A percentile compares a stretch with the other conserved stretches of the same genome.
These are phyloP conservation scores for Arthrobotrys pseudoclavata DNA, from an alignment of 2,329 filamentous ascomycete species.

Conservation along the genomic window DNA sequence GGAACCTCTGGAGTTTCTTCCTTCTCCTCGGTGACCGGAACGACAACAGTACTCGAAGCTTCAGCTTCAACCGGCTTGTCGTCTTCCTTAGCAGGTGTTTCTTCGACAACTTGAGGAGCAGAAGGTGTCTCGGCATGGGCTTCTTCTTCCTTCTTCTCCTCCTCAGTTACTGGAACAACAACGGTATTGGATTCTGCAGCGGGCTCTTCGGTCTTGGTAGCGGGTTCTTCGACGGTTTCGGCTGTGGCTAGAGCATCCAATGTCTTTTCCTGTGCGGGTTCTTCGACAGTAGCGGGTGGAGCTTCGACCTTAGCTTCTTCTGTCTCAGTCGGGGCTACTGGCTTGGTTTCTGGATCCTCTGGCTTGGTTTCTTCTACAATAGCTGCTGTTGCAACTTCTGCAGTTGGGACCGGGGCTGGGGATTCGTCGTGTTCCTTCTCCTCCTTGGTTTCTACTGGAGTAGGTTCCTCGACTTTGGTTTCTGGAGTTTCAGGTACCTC, in stretches of 20 bases:
- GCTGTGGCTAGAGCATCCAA: slow-evolving; percentile 3
- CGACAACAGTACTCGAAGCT: not conserved
- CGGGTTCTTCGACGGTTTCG: slow-evolving; percentile 17
- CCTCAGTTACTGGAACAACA: slow-evolving; percentile 2
- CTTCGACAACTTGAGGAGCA: slow-evolving; percentile 3
- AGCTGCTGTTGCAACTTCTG: not conserved
- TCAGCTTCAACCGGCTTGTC: slow-evolving; percentile 4
- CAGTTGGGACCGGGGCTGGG: not conserved
- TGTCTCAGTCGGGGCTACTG: not conserved
- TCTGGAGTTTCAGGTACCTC: not conserved
- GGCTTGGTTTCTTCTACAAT: not conserved
- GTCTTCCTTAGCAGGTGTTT: slow-evolving; percentile 14
- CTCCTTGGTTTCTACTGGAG: not conserved
- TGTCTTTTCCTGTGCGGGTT: slow-evolving; percentile 6
- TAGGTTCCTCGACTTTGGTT: slow-evolving; percentile 3
- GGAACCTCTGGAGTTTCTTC: slow-evolving; percentile 14
- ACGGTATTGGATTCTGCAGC: not conserved
- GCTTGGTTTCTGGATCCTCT: slow-evolving; percentile 7
- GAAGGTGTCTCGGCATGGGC: not conserved
- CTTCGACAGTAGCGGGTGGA: not conserved
- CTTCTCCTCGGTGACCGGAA: slow-evolving; percentile 23
- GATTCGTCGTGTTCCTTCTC: slow-evolving; percentile 19
- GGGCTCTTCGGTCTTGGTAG: slow-evolving; percentile 9
- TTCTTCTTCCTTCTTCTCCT: slow-evolving; percentile 24
- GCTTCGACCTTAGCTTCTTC: slow-evolving; percentile 1